Evolutionary conservation across 176 grass and related monocot species (phyloP).

Genomic region (Carex cristatella): DNA sequence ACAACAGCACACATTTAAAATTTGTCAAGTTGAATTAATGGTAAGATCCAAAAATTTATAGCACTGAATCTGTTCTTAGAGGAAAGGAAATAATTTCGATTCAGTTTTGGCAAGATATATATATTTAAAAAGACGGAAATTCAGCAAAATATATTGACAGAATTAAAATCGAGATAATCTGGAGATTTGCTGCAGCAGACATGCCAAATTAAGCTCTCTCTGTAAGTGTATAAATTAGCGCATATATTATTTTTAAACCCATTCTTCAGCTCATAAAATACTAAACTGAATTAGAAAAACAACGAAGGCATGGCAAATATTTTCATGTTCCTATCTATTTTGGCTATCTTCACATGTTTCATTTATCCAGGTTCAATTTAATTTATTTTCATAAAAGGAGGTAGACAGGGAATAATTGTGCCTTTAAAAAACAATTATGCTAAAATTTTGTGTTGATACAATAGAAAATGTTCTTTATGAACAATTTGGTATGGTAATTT

Average conservation of each 20-base stretch:
- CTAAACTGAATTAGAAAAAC: not conserved
- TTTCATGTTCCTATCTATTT: conserved; percentile 2
- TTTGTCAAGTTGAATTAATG: too few relatives aligned
- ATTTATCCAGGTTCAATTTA: not conserved
- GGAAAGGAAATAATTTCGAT: not conserved
- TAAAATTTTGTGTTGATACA: too few relatives aligned
- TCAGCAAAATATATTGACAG: not conserved
- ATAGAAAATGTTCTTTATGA: too few relatives aligned
- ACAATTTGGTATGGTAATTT: not conserved
- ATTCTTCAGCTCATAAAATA: not conserved
- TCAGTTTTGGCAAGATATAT: not conserved
- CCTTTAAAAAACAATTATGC: too few relatives aligned
- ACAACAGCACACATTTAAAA: too few relatives aligned
- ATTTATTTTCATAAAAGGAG: not conserved
- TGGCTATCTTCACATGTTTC: not conserved
- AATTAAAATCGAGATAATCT: not conserved
- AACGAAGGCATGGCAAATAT: conserved; percentile 1
- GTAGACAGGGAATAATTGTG: too few relatives aligned
- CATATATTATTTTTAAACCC: not conserved
- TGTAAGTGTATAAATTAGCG: not conserved
- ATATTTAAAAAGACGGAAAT: not conserved
- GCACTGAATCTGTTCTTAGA: not conserved
- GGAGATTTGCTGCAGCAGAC: not conserved
- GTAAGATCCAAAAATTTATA: not conserved
- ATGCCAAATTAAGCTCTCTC: not conserved